Evolutionary conservation across 345 rosid genomes (phyloP), one percentile per base, ranked within the genome.

Genomic region (Pistacia integerrima): DNA sequence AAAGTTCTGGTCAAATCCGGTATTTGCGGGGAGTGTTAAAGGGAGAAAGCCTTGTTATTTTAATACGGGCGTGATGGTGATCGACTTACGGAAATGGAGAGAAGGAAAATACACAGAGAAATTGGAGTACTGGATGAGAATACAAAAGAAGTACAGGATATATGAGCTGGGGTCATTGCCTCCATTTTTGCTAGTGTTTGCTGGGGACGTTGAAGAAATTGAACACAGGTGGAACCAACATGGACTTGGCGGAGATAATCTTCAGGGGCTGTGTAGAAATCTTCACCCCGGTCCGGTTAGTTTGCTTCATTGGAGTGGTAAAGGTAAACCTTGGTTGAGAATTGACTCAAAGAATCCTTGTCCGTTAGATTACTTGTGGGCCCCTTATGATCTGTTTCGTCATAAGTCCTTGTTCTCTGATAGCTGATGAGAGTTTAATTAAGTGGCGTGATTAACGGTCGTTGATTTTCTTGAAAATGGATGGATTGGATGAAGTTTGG

Each of bases 41-140:
- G 96, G 88, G 49, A 76, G 90, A 48, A 83, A 13, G 63, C 77
- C 93, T 10, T 94, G 96, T 62, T 94, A 94, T 74, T 94, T 94
- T 78, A 94, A 92, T 84, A 94, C 97, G 16, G 98, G 98, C 6
- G 98, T 94, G 72, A 94, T 94, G 98, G 96, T 94, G 87, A 92
- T 91, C 35, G 91, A 94, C 79, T 54, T 92, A 48, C 49, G 84
- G 81, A 91, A 83, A 73, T 94, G 97, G 97, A 75, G 98, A 62
- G 86, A 88, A 70, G 93, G 93, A 8, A 83, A 72, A 69, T 84
- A 80, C 84, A 92, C 89, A 7, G 83, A 80, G 89, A 88, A 84
- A 76, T 76, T 94, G 3, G 93, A 91, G 81, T 65, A 75, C 52
- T 94, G 97, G 97, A 92, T 91, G 98, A 85, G 87, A 58, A 76